Conservation (phyloP, 345 rosid genomes). For the Corymbia maculata region DNA sequence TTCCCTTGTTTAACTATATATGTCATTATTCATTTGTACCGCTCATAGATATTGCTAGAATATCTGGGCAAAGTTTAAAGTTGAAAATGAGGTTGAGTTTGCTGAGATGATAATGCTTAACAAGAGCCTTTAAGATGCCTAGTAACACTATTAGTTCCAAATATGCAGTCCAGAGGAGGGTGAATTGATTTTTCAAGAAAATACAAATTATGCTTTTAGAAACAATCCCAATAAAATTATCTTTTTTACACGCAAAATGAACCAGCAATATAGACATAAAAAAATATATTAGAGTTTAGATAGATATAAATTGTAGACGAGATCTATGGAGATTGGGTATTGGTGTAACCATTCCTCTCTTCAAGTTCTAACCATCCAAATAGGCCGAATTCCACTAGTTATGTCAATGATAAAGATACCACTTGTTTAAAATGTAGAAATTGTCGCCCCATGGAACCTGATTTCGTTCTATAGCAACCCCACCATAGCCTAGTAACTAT, state of each 20-base stretch:
- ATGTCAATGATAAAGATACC: not conserved
- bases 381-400: not conserved
- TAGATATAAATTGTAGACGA: not conserved
- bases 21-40: not conserved
- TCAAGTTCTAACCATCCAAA: not conserved
- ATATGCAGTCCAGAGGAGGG: not conserved
- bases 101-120: not conserved
- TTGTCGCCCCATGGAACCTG: not conserved
- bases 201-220: not conserved
- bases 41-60: not conserved
- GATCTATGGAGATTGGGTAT: not conserved
- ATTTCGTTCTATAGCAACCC: not conserved
- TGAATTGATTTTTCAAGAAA: not conserved
- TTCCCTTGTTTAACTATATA: not conserved
- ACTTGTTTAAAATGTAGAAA: not conserved
- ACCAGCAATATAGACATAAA: not conserved
- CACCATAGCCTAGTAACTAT: not conserved
- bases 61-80: not conserved
- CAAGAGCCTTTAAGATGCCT: not conserved
- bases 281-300: not conserved
- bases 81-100: not conserved
- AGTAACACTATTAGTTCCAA: not conserved
- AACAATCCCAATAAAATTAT: not conserved
- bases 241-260: not conserved
- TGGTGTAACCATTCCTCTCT: not conserved